Percentiles rank a stretch among this genome's conserved stretches.
phyloP scores from a whole-genome alignment of 192 early-diverging fungal species.

The Backusella psychrophila region DNA sequence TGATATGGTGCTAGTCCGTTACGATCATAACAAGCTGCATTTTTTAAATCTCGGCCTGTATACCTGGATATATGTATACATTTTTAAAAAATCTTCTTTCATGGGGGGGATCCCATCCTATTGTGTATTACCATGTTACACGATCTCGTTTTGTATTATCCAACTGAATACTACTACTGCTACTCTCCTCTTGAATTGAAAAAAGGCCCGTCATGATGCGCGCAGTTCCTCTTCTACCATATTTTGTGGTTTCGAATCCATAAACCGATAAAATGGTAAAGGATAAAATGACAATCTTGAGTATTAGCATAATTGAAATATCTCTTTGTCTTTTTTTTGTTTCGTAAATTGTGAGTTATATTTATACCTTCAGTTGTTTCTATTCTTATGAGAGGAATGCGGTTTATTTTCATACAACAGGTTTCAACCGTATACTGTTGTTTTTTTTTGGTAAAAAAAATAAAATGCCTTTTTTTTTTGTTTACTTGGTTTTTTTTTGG shows the following conservation, averaged over 20 bases:
- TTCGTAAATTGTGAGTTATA: background rate
- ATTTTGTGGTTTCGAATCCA: background rate
- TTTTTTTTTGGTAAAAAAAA: no score
- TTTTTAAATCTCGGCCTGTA: slow-evolving; percentile 33
- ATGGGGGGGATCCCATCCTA: no score
- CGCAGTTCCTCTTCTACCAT: background rate
- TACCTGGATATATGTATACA: slow-evolving; percentile 21
- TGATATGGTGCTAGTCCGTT: slow-evolving; percentile 33
- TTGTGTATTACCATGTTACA: slow-evolving; percentile 29
- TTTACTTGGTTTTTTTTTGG: no score
- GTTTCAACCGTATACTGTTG: no score
- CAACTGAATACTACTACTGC: no score
- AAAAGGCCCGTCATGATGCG: background rate
- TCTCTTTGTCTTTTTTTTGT: background rate
- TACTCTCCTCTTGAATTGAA: background rate
- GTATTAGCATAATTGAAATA: background rate
- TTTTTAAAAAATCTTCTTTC: no score
- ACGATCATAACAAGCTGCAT: slow-evolving; percentile 42
- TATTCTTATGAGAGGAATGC: background rate
- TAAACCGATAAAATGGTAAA: background rate
- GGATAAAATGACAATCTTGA: background rate
- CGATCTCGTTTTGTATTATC: slow-evolving; percentile 18
- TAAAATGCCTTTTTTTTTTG: no score
- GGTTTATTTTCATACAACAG: background rate
- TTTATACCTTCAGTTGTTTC: background rate